Evolutionary conservation across 306 rosid genomes (phyloP).

Genomic region (Benincasa hispida): DNA sequence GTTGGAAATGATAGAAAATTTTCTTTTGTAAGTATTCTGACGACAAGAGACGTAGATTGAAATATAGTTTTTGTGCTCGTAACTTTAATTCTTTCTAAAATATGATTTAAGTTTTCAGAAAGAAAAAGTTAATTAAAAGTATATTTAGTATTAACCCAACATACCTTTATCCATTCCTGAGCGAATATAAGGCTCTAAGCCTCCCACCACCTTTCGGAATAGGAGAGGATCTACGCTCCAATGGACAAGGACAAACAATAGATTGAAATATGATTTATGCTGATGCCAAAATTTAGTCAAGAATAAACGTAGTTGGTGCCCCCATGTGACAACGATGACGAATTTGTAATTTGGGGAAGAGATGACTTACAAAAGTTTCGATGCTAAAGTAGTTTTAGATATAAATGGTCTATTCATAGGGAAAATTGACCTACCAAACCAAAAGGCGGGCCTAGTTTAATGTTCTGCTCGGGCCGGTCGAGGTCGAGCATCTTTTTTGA

Average conservation of each 20-base stretch:
- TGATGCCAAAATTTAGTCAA: too few species aligned
- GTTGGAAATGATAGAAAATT: neutral
- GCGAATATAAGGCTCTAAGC: neutral
- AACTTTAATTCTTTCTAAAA: neutral
- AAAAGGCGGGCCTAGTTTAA: too few species aligned
- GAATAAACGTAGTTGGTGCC: too few species aligned
- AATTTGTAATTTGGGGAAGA: too few species aligned
- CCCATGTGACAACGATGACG: too few species aligned
- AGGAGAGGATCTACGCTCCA: neutral
- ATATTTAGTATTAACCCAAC: neutral
- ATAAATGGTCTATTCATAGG: too few species aligned
- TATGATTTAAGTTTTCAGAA: neutral
- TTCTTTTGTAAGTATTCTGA: neutral
- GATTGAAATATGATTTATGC: neutral
- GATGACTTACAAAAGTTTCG: too few species aligned
- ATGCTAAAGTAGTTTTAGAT: too few species aligned
- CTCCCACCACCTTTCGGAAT: neutral
- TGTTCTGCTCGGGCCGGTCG: too few species aligned
- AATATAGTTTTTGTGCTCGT: neutral
- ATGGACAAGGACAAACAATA: neutral
- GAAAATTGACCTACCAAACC: too few species aligned
- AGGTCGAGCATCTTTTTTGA: too few species aligned
- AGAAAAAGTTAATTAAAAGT: neutral
- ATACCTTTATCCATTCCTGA: neutral
- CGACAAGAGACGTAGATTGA: neutral